Conservation (phyloP, 106 monocot genomes). For the Ottelia alismoides region DNA sequence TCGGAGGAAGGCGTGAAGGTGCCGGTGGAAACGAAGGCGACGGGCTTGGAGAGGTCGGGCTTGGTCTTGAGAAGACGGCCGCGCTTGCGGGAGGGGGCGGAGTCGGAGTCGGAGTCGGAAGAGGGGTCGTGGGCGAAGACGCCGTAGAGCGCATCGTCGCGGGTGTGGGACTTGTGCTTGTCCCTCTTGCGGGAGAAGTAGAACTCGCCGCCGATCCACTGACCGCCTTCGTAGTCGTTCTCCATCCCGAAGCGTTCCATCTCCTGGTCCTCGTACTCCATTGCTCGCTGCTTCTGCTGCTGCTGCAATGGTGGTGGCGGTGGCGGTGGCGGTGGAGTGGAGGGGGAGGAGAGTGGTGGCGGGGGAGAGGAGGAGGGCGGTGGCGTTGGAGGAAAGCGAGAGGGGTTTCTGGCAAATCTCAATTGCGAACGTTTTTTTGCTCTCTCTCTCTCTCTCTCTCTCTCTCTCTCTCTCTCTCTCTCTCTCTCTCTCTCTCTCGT, state of each 20-base stretch:
- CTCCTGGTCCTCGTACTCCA: constrained; percentile 7
- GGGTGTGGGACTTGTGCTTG: neutral
- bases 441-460: too few species aligned
- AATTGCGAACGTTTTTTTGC: too few species aligned
- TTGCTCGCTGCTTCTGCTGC: too few species aligned
- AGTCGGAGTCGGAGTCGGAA: constrained; percentile 4
- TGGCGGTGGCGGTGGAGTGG: too few species aligned
- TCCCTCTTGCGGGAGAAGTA: constrained; percentile 6
- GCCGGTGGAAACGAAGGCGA: constrained; percentile 65
- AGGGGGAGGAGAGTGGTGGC: too few species aligned
- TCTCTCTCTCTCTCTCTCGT: too few species aligned
- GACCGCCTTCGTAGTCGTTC: constrained; percentile 13
- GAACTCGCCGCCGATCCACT: constrained; percentile 14
- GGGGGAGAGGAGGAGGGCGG: too few species aligned
- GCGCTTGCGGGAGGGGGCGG: constrained; percentile 7
- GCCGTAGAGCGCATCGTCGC: constrained; percentile 10
- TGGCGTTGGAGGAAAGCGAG: too few species aligned
- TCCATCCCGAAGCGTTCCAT: too few species aligned
- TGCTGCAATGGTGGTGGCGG: too few species aligned
- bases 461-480: too few species aligned
- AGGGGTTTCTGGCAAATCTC: too few species aligned
- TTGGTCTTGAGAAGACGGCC: constrained; percentile 2
- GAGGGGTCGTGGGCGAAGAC: constrained; percentile 2
- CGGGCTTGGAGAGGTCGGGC: constrained; percentile 61
- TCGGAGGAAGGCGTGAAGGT: constrained; percentile 39